phyloP scores from a whole-genome alignment of 768 basidiomycete genomes.

The Leucogyrophana mollusca region DNA sequence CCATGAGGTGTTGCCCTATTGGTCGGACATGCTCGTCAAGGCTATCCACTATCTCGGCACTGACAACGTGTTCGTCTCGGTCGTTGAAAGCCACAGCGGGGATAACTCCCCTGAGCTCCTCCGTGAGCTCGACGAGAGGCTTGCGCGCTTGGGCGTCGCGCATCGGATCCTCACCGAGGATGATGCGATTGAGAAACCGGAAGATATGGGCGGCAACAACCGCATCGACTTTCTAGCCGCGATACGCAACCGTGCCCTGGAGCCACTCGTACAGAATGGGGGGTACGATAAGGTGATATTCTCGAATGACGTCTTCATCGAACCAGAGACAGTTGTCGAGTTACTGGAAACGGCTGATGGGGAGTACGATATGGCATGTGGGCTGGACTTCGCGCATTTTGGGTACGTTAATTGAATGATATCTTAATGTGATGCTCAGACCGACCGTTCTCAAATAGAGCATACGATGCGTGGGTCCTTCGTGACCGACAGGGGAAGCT shows the following conservation, averaged over 20 bases:
- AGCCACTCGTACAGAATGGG: constrained; percentile 35
- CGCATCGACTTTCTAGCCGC: constrained; percentile 38
- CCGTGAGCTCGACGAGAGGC: constrained; percentile 19
- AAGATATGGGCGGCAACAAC: constrained; percentile 13
- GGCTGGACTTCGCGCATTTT: constrained; percentile 35
- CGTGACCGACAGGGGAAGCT: constrained; percentile 33
- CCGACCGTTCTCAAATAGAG: constrained; percentile 9
- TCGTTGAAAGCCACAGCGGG: constrained; percentile 37
- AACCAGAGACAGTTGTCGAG: constrained; percentile 39
- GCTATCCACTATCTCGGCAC: constrained; percentile 38
- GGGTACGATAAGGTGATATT: constrained; percentile 40
- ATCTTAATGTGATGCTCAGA: not conserved
- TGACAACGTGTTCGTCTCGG: constrained; percentile 41
- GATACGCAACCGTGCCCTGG: constrained; percentile 40
- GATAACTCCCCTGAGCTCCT: constrained; percentile 33
- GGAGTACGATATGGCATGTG: constrained; percentile 44
- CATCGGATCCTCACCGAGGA: constrained; percentile 30
- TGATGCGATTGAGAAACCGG: constrained; percentile 19
- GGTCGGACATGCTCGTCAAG: constrained; percentile 33
- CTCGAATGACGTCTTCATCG: constrained; percentile 41
- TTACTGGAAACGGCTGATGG: constrained; percentile 36
- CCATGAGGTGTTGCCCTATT: constrained; percentile 35
- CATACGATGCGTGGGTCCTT: constrained; percentile 39
- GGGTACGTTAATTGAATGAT: constrained; percentile 18
- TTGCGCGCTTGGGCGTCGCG: constrained; percentile 22